Evolutionary conservation across 2,329 filamentous ascomycete genomes (phyloP).

Genomic region (Cladobotryum protrusum): DNA sequence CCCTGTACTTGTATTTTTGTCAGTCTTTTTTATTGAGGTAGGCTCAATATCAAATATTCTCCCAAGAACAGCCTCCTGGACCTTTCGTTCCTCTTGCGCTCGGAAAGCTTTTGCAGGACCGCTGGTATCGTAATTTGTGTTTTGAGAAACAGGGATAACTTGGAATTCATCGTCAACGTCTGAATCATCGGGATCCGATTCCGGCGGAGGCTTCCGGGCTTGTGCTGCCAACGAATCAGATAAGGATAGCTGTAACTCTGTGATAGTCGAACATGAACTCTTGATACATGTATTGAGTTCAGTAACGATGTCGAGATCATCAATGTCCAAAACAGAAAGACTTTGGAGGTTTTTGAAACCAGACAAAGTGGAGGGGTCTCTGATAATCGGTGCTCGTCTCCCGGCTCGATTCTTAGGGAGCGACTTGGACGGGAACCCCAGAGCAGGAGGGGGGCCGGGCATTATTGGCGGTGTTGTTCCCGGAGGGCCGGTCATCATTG

Average conservation of each 20-base stretch:
- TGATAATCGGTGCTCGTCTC: conserved; percentile 25
- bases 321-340: conserved; percentile 54
- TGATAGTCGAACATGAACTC: conserved; percentile 49
- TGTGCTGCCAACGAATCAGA: conserved; percentile 44
- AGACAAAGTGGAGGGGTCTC: conserved; percentile 48
- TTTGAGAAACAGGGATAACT: conserved; percentile 30
- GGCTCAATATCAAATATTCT: conserved; percentile 48
- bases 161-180: conserved; percentile 52
- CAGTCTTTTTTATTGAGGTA: conserved; percentile 30
- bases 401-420: conserved; percentile 26
- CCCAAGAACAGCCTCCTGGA: conserved; percentile 47
- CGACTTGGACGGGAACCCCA: conserved; percentile 30
- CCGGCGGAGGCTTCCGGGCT: conserved; percentile 31
- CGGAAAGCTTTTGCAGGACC: conserved; percentile 40
- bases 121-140: conserved; percentile 30
- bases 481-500: conserved; percentile 14
- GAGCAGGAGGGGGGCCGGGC: conserved; percentile 23
- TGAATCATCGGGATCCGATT: conserved; percentile 41
- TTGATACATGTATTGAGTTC: conserved; percentile 52
- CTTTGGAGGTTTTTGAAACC: conserved; percentile 50
- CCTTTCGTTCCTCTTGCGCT: conserved; percentile 48
- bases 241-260: conserved; percentile 51
- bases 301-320: conserved; percentile 47
- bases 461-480: conserved; percentile 12
- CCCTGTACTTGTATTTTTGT: conserved; percentile 20